Evolutionary conservation across 805 yeast genomes (phyloP), one percentile per base, ranked within the genome.

Genomic region (Komagataella pastoris): DNA sequence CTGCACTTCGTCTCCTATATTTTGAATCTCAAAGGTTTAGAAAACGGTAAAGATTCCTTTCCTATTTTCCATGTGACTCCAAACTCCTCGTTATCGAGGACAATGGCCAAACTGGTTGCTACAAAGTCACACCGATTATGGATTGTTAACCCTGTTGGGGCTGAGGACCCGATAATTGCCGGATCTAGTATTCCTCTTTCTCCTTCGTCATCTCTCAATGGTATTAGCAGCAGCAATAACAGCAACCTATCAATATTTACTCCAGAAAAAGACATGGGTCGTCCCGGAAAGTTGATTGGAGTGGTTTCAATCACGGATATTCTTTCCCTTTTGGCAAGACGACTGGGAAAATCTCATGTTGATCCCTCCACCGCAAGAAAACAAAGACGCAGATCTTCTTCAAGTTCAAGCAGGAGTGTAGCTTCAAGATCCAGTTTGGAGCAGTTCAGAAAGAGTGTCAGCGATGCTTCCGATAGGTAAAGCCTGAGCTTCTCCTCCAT

Each of bases 31-130:
- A 82, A 96, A 62, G 99, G 99, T 18, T 74, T 91, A 36, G 95
- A 85, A 61, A 90, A 89, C 62, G 97, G 97, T 50, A 89, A 90
- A 66, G 99, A 91, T 70, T 88, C 95, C 46, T 91, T 85, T 74
- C 99, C 99, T 17, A 91, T 93, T 46, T 91, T 91, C 75, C 96
- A 91, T 65, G 97, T 91, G 23, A 83, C 87, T 55, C 79, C 80
- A 54, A 75, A 77, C 46, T 80, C 95, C 7, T 82, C 93, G 0
- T 73, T 93, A 50, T 95, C 88, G 40, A 78, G 96, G 65, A 88
- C 95, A 7, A 77, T 93, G 61, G 98, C 98, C 40, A 91, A 93
- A 65, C 72, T 91, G 58, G 98, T 91, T 12, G 98, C 99, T 5
- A 91, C 99, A 1, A 83, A 84, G 65, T 80, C 96, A 2, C 99